Percentiles rank a stretch among this genome's conserved stretches.
Evolutionary conservation across 345 rosid species (phyloP).

Genomic region (Trapa bicornis): DNA sequence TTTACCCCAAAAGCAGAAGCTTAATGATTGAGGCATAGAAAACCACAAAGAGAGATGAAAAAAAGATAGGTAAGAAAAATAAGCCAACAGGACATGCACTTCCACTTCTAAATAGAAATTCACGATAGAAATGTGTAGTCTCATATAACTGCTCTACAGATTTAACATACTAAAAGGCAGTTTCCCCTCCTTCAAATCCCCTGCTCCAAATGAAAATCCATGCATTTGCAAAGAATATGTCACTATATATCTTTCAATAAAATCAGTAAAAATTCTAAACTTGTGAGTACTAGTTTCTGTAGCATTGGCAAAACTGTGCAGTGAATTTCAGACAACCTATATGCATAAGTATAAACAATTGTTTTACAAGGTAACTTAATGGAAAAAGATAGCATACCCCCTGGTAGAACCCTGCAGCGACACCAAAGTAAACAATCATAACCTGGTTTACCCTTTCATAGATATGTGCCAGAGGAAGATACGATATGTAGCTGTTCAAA

Average conservation of each 20-base stretch:
- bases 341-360: neutral
- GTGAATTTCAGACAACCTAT: neutral
- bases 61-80: neutral
- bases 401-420: constrained; percentile 92
- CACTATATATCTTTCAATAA: constrained; percentile 3
- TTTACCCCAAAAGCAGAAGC: neutral
- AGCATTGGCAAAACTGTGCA: neutral
- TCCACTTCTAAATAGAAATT: neutral
- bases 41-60: neutral
- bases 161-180: constrained; percentile 2
- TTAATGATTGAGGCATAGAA: neutral
- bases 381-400: constrained; percentile 50
- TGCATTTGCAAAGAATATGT: neutral
- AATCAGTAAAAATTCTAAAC: neutral
- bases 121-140: neutral
- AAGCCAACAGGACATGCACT: neutral
- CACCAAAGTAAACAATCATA: constrained; percentile 47
- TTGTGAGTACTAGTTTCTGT: neutral
- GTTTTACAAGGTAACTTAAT: neutral
- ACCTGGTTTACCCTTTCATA: constrained; percentile 78
- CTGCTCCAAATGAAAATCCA: neutral
- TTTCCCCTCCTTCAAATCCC: neutral
- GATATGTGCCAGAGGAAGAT: constrained; percentile 95
- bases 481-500: constrained; percentile 68
- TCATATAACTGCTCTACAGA: neutral